These are phyloP conservation scores for Papiliotrema laurentii DNA, from an alignment of 1,284 basidiomycete species.

Conservation along the genomic window DNA sequence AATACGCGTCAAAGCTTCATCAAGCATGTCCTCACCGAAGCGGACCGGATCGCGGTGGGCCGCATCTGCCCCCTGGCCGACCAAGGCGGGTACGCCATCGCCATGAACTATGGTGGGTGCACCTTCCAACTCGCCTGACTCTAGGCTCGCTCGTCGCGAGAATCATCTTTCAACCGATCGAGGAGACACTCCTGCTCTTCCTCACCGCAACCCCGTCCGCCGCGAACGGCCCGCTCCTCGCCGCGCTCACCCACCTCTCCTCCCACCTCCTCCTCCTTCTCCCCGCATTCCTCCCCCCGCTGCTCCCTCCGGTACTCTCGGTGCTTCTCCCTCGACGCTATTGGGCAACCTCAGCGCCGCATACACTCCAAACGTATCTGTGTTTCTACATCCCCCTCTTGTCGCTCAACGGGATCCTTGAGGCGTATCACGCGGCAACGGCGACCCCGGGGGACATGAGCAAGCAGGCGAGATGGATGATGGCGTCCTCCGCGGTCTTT, in stretches of 20 bases:
- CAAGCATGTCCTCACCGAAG: conserved; percentile 93
- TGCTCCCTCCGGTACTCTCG: conserved; percentile 63
- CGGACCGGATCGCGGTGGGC: conserved; percentile 84
- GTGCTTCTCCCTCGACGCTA: conserved; percentile 70
- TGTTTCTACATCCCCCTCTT: conserved; percentile 80
- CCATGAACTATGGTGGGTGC: conserved; percentile 80
- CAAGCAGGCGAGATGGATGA: conserved; percentile 37
- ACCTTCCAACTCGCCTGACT: background rate
- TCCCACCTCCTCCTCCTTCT: conserved; percentile 65
- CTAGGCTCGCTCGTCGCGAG: conserved; percentile 84
- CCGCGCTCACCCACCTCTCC: conserved; percentile 64
- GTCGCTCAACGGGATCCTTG: conserved; percentile 80
- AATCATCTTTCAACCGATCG: conserved; percentile 86
- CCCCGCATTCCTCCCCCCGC: conserved; percentile 66
- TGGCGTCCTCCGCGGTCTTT: conserved; percentile 29
- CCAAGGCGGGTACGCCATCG: conserved; percentile 90
- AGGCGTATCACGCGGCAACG: conserved; percentile 79
- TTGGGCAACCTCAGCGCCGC: conserved; percentile 62
- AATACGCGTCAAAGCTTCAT: conserved; percentile 64
- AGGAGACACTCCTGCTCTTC: conserved; percentile 80
- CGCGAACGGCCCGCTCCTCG: conserved; percentile 34
- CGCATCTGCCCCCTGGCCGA: conserved; percentile 73
- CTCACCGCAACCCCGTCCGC: conserved; percentile 64
- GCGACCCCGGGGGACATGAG: conserved; percentile 49
- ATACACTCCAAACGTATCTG: conserved; percentile 67